These are phyloP conservation scores for Colletotrichum cuscutae DNA, from an alignment of 2,329 filamentous ascomycete genomes.

Conservation along the genomic window DNA sequence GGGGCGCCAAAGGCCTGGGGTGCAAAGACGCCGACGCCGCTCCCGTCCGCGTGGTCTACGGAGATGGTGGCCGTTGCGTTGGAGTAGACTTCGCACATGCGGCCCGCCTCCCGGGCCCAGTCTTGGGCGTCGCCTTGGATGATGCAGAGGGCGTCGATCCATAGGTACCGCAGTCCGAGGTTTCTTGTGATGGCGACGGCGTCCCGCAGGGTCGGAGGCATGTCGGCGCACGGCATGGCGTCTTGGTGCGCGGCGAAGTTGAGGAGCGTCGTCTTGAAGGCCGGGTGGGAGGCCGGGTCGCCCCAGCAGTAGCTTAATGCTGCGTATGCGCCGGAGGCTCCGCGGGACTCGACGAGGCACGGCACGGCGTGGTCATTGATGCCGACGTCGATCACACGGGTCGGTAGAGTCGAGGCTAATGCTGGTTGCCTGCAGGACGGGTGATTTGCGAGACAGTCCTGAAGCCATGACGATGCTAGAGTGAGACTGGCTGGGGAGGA, in stretches of 20 bases:
- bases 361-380: neutral
- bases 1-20: neutral
- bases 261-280: neutral
- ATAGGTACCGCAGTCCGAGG: neutral
- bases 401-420: neutral
- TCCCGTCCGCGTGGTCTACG: neutral
- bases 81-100: neutral
- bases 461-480: neutral
- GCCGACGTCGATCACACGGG: neutral
- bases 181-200: neutral
- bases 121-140: neutral
- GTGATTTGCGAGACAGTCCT: neutral
- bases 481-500: neutral
- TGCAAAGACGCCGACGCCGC: neutral
- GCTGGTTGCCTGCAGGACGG: neutral
- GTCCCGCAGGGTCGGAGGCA: neutral
- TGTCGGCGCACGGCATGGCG: neutral
- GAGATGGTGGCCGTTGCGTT: neutral
- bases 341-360: neutral
- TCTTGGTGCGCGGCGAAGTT: neutral
- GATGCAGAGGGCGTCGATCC: conserved; percentile 11
- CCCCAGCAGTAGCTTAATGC: conserved; percentile 14
- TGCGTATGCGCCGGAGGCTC: neutral
- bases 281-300: neutral
- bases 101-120: neutral